phyloP scores from a whole-genome alignment of 768 basidiomycete genomes.

The Kwoniella shandongensis region DNA sequence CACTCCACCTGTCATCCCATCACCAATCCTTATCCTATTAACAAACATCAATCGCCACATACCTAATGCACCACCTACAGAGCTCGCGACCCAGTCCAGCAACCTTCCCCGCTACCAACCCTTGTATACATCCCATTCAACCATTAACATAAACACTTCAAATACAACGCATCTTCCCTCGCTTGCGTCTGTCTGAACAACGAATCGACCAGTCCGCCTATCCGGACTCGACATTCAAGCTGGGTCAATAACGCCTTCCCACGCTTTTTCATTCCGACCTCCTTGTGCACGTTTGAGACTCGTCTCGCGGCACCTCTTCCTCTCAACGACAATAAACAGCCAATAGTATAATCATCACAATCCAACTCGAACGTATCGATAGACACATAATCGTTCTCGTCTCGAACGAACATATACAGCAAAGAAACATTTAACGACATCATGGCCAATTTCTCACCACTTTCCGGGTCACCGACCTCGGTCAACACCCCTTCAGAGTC shows the following conservation, averaged over 20 bases:
- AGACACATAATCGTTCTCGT: background rate
- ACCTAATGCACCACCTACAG: conserved; percentile 20
- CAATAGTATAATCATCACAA: background rate
- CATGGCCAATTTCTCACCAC: conserved; percentile 32
- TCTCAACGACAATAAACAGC: conserved; percentile 4
- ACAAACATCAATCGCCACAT: background rate
- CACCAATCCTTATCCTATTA: background rate
- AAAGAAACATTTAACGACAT: background rate
- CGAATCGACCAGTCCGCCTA: background rate
- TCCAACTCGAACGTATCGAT: background rate
- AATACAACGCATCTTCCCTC: too few relatives aligned
- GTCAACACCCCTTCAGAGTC: conserved; percentile 8
- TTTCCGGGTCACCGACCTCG: conserved; percentile 32
- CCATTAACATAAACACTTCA: background rate
- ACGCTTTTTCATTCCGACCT: conserved; percentile 33
- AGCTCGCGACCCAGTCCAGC: conserved; percentile 55
- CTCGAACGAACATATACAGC: background rate
- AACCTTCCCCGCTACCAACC: conserved; percentile 20
- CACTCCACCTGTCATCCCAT: background rate
- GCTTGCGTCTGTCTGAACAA: too few relatives aligned
- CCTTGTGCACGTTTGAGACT: conserved; percentile 53
- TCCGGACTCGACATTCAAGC: conserved; percentile 24
- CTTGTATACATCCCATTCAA: conserved; percentile 7
- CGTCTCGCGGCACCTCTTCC: conserved; percentile 50
- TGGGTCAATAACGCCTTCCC: conserved; percentile 12